Evolutionary conservation across 768 basidiomycete genomes (phyloP), one percentile per base, ranked within the genome.

Genomic region (Lanmaoa pseudosensibilis): DNA sequence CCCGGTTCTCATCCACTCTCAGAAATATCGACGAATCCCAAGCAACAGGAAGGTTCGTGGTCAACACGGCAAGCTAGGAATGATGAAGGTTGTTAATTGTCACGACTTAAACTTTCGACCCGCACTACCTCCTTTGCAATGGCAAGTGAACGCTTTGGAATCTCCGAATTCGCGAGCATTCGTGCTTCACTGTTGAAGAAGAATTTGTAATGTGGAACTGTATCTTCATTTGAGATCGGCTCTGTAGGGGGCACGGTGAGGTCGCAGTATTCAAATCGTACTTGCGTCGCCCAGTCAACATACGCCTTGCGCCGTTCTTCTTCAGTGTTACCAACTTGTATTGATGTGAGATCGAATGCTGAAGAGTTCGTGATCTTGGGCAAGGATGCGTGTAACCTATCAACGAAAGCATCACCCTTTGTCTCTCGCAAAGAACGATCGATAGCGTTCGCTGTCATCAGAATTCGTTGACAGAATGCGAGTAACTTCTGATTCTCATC

Each of bases 1-100:
- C 92, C 13, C 94, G 84, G 16, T 83, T 87, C 75, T 97, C 95
- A 69, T 98, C 95, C 5, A 96, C 94, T 50, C 90, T 83, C 55
- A 98, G 74, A 75, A 96, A 97, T 60, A 98, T 87, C 2, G 92
- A 95, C 5, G 94, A 96, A 65, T 93, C 86, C 91, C 93, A 97
- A 7, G 92, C 88, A 15, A 93, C 87, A n/a, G 95, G 95, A 25
- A 98, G 77, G 68, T 94, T 95, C 12, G 93, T 94, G 3, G 94
- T 94, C 50, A 98, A 80, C 38, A 95, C 92, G 2, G 95, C 94
- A 57, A 97, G 85, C 92, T 94, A 39, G 59, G n/a, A 57, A 57
- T 48, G 36, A 50, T 53, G 33, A 58, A 36, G 62, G 18, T 61
- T 52, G 56, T 62, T 8, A 56, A 55, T 15, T 27, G 10, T 50